Conservation (phyloP, 345 rosid genomes). For the Populus nigra region DNA sequence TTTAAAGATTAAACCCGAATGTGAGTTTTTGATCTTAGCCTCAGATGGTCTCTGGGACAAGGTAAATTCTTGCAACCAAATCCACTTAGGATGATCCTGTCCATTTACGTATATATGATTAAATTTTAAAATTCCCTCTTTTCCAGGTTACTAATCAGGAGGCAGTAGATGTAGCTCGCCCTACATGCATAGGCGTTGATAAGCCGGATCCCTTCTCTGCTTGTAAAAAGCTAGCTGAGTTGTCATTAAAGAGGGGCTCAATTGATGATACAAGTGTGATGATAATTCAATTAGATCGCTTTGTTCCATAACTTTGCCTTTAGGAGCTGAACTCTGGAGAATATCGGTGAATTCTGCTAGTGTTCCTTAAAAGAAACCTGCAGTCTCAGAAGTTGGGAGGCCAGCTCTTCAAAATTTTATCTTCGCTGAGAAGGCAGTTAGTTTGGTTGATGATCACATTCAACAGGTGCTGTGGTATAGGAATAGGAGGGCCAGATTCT, state of each 20-base stretch:
- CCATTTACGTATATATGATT: not conserved
- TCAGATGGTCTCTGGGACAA: conserved; percentile 92
- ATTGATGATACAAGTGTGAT: conserved; percentile 71
- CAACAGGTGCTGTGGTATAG: not conserved
- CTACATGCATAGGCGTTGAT: conserved; percentile 39
- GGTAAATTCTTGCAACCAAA: conserved; percentile 30
- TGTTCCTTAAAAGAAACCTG: conserved; percentile 9
- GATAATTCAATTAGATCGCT: conserved; percentile 48
- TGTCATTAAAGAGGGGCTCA: conserved; percentile 61
- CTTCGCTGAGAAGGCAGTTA: not conserved
- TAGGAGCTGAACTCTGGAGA: not conserved
- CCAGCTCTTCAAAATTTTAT: not conserved
- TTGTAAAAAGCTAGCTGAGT: conserved; percentile 63
- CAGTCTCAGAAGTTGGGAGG: conserved; percentile 1
- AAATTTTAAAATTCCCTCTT: not conserved
- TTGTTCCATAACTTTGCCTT: conserved; percentile 12
- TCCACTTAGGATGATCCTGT: not conserved
- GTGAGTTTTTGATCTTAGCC: conserved; percentile 85
- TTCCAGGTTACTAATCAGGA: conserved; percentile 72
- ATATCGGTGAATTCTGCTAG: not conserved
- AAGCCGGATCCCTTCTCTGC: conserved; percentile 46
- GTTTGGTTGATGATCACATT: not conserved
- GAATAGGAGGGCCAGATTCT: not conserved
- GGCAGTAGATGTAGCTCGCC: conserved; percentile 71
- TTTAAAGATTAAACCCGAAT: conserved; percentile 39